These are phyloP conservation scores for Nakaseomyces sp. DNA, from an alignment of 1,139 yeast genomes.

Conservation along the genomic window DNA sequence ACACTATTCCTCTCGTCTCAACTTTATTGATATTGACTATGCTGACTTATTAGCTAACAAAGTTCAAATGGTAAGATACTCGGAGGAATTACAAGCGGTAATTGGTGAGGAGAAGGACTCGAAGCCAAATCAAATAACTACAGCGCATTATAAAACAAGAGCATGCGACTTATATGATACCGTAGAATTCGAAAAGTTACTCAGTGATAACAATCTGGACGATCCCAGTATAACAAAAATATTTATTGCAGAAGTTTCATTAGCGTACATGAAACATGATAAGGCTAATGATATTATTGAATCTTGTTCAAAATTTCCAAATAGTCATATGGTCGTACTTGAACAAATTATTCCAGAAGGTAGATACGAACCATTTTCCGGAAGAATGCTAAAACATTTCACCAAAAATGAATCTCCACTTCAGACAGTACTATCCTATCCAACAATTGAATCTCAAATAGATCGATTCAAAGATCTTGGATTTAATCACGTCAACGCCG, in stretches of 20 bases:
- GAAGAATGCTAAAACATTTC: slow-evolving; percentile 69
- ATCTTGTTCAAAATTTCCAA: slow-evolving; percentile 38
- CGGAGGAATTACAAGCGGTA: slow-evolving; percentile 41
- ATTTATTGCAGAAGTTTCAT: slow-evolving; percentile 74
- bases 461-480: slow-evolving; percentile 43
- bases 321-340: slow-evolving; percentile 55
- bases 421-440: slow-evolving; percentile 53
- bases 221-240: slow-evolving; percentile 38
- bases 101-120: slow-evolving; percentile 33
- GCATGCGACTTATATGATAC: slow-evolving; percentile 63
- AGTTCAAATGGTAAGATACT: slow-evolving; percentile 40
- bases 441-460: slow-evolving; percentile 42
- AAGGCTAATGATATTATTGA: slow-evolving; percentile 59
- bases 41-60: slow-evolving; percentile 57
- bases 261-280: slow-evolving; percentile 68
- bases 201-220: slow-evolving; percentile 25
- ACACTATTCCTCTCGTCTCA: slow-evolving; percentile 29
- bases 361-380: slow-evolving; percentile 55
- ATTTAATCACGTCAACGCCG: slow-evolving; percentile 43
- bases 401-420: slow-evolving; percentile 59
- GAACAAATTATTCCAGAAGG: slow-evolving; percentile 71
- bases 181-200: slow-evolving; percentile 35
- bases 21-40: slow-evolving; percentile 66
- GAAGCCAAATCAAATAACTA: slow-evolving; percentile 21
- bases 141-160: slow-evolving; percentile 47